A percentile compares a stretch with the other conserved stretches of the same genome.
Conservation (phyloP, 371 early-diverging fungal species). For the Actinomortierella ambigua region DNA sequence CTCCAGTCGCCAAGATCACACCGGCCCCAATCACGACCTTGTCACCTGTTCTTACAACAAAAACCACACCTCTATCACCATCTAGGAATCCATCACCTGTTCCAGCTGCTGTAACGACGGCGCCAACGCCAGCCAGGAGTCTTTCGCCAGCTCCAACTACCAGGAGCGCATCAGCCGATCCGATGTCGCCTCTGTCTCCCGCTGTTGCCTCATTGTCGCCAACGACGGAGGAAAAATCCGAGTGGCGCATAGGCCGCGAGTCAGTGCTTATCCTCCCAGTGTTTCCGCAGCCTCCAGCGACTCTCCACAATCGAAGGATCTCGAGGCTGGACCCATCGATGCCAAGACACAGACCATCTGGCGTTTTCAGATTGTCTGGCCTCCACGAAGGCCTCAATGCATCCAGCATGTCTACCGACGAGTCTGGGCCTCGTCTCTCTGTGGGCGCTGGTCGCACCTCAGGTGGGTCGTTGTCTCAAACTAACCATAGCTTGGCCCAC, state of each 20-base stretch:
- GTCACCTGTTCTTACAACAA: neutral
- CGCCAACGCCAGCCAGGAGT: neutral
- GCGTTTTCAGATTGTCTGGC: too few relatives aligned
- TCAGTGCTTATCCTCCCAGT: slow-evolving; percentile 25
- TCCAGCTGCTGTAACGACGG: neutral
- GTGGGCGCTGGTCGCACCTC: slow-evolving; percentile 16
- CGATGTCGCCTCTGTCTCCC: too few relatives aligned
- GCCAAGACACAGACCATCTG: too few relatives aligned
- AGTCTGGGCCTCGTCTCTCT: neutral
- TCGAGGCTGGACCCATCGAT: slow-evolving; percentile 20
- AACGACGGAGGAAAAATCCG: too few relatives aligned
- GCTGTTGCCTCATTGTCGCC: too few relatives aligned
- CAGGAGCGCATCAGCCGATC: too few relatives aligned
- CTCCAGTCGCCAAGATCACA: neutral
- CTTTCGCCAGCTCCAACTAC: too few relatives aligned
- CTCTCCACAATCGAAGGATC: slow-evolving; percentile 36
- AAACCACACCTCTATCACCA: neutral
- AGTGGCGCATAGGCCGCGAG: slow-evolving; percentile 7
- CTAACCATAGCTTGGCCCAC: slow-evolving; percentile 3
- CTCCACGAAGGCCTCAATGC: too few relatives aligned
- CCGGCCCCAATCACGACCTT: neutral
- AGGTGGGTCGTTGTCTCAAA: slow-evolving; percentile 1
- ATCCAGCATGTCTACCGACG: neutral
- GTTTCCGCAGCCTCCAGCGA: slow-evolving; percentile 37
- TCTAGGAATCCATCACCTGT: neutral